Evolutionary conservation across 371 early-diverging fungal genomes (phyloP).

Genomic region (Circinella minor): DNA sequence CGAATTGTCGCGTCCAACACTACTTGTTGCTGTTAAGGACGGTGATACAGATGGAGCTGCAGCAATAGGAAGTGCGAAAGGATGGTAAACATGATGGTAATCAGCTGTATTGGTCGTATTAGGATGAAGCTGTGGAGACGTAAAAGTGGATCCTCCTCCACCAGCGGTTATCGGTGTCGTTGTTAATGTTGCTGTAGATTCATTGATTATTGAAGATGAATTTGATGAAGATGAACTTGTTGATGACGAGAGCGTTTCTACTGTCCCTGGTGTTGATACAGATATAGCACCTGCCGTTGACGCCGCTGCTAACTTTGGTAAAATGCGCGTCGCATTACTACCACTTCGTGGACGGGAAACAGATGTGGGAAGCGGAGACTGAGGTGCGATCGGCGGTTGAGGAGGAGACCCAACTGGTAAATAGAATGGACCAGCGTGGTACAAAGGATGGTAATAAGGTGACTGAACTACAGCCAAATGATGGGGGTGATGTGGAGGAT

Average conservation of each 20-base stretch:
- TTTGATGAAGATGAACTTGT: no score
- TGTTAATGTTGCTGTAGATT: not conserved
- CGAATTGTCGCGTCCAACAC: not conserved
- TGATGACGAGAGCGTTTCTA: no score
- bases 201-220: no score
- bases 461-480: conserved; percentile 1
- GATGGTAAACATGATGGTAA: conserved; percentile 3
- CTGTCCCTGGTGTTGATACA: not conserved
- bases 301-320: conserved; percentile 11
- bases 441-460: conserved; percentile 21
- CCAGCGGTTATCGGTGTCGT: no score
- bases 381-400: conserved; percentile 14
- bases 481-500: conserved; percentile 9
- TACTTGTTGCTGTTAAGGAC: not conserved
- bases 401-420: conserved; percentile 16
- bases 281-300: not conserved
- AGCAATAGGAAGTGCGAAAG: conserved; percentile 5
- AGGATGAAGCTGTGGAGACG: conserved; percentile 16
- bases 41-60: conserved; percentile 8
- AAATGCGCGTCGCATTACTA: conserved; percentile 9
- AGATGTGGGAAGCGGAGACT: conserved; percentile 10
- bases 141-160: not conserved
- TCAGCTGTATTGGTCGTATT: conserved; percentile 1
- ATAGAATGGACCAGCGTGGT: conserved; percentile 20
- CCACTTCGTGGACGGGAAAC: not conserved